These are phyloP conservation scores for Hypoxylon sp. DNA, from an alignment of 2,329 filamentous ascomycete species.

Conservation along the genomic window DNA sequence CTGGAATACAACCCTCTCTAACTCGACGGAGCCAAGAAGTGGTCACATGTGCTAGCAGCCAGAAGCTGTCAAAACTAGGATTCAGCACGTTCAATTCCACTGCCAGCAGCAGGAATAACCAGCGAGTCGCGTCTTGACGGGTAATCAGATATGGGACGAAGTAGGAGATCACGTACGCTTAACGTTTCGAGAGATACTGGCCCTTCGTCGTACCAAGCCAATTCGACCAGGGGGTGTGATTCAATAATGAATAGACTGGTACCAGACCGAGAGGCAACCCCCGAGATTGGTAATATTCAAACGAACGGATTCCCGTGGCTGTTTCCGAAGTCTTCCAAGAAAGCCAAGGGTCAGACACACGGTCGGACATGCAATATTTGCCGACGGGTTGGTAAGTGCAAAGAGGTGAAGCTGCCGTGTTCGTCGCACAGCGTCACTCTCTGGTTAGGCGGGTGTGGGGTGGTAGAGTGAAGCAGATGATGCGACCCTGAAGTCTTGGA, in stretches of 20 bases:
- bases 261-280: conserved; percentile 28
- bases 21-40: conserved; percentile 26
- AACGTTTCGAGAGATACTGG: conserved; percentile 57
- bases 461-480: conserved; percentile 43
- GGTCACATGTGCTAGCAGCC: conserved; percentile 22
- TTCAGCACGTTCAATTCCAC: conserved; percentile 44
- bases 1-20: conserved; percentile 18
- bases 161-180: conserved; percentile 57
- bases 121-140: conserved; percentile 40
- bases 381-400: conserved; percentile 32
- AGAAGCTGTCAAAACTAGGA: conserved; percentile 23
- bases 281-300: conserved; percentile 33
- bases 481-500: conserved; percentile 42
- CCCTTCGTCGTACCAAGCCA: conserved; percentile 46
- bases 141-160: conserved; percentile 52
- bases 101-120: conserved; percentile 43
- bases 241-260: conserved; percentile 33
- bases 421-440: conserved; percentile 46
- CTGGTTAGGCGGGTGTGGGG: conserved; percentile 40
- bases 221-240: conserved; percentile 14
- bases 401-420: conserved; percentile 39
- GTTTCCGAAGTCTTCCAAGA: conserved; percentile 37
- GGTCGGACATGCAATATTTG: conserved; percentile 28
- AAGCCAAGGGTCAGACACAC: conserved; percentile 30
- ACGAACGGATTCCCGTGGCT: conserved; percentile 24